Evolutionary conservation across 31 red algal species (phyloP), one percentile per base, ranked within the genome.

Genomic region (Endocladia muricata): DNA sequence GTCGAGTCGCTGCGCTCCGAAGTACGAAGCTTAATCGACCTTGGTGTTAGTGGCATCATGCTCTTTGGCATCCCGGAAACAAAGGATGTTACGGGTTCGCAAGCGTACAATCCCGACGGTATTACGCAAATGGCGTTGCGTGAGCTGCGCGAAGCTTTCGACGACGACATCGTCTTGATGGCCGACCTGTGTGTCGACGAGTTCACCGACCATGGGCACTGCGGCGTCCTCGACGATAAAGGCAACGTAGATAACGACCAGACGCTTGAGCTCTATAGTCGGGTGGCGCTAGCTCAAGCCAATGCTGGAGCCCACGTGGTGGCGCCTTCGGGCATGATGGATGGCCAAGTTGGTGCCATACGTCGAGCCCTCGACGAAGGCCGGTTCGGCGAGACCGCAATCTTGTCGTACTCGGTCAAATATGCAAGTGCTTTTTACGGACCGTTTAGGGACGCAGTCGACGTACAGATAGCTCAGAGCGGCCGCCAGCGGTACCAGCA

Each of bases 281-380:
- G 28, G 13, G 9, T 19, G 11, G 59, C 59, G 15, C 11, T 63
- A 23, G 59, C 23, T 31, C 59, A 63, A 63, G 59, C 59, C 28
- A 23, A 63, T 19, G 59, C 59, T 28, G 59, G 59, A 11, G 9
- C 13, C 28, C 13, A 63, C 59, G 59, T 63, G 15, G 59, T 63
- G 15, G 59, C 59, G 9, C 59, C 59, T 11, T 63, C 59, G 9
- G 59, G 23, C 21, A 63, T 63, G 59, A 63, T 63, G 59, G 59
- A 63, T 23, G 59, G 59, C 9, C 59, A 25, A 9, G 23, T 63
- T 11, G 59, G 21, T 9, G 59, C 59, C 15, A 63, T 63, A 11
- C 59, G 59, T 11, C 19, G 21, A 63, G 59, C 59, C 21, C 23
- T 63, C 13, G 59, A 63, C 28, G 21, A 25, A 8, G 21, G 28